Percentiles rank a stretch among this genome's conserved stretches.
phyloP scores from a whole-genome alignment of 1,284 basidiomycete genomes.

The Gastroboletus turbinatus region DNA sequence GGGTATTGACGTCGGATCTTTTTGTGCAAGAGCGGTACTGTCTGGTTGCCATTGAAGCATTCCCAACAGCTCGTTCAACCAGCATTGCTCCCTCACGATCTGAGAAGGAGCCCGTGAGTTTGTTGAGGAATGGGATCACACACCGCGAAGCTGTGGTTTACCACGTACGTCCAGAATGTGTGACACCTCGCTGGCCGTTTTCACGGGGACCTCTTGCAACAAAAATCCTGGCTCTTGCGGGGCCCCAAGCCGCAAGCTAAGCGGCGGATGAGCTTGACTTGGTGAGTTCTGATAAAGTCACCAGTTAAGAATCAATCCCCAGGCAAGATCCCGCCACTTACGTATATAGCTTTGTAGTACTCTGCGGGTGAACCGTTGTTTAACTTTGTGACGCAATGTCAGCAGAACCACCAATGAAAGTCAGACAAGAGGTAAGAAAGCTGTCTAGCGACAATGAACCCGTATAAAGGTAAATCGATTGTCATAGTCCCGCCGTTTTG shows the following conservation, averaged over 20 bases:
- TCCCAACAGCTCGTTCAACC: conserved; percentile 67
- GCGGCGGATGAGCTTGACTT: conserved; percentile 58
- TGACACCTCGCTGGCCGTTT: conserved; percentile 68
- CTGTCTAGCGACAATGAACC: neutral
- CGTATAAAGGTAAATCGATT: neutral
- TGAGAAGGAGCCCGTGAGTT: conserved; percentile 29
- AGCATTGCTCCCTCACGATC: conserved; percentile 77
- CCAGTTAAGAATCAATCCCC: conserved; percentile 2
- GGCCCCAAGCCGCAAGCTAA: conserved; percentile 60
- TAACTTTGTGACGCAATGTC: conserved; percentile 19
- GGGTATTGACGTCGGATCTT: conserved; percentile 19
- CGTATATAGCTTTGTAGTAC: conserved; percentile 44
- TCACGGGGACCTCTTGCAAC: conserved; percentile 66
- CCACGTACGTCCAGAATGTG: conserved; percentile 61
- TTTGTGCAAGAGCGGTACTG: conserved; percentile 6
- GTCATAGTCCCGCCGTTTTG: neutral
- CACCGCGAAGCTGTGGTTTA: neutral
- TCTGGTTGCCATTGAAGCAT: conserved; percentile 59
- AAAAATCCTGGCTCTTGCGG: conserved; percentile 73
- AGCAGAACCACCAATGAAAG: conserved; percentile 8
- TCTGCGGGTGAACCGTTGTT: conserved; percentile 30
- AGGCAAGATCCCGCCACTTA: conserved; percentile 29
- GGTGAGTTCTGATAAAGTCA: conserved; percentile 53
- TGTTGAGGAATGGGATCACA: neutral
- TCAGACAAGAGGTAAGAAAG: neutral